phyloP scores from a whole-genome alignment of 805 yeast species.

The Peterozyma xylosa region DNA sequence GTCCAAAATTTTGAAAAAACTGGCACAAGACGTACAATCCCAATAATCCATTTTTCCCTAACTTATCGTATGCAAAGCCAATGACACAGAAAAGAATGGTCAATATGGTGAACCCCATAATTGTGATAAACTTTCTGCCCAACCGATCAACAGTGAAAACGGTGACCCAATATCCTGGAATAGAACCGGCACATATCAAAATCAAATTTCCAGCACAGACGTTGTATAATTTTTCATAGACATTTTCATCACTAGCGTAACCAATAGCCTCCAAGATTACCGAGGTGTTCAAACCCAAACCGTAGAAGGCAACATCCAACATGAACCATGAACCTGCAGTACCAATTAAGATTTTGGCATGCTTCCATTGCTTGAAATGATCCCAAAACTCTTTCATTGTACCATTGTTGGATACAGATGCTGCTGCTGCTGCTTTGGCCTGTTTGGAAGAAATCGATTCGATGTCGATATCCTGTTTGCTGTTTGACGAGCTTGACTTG shows the following conservation, averaged over 20 bases:
- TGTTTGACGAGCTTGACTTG: constrained; percentile 24
- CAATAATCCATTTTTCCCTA: constrained; percentile 37
- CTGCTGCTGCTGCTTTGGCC: constrained; percentile 24
- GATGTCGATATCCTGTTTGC: constrained; percentile 28
- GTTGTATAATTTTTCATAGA: constrained; percentile 33
- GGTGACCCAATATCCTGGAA: constrained; percentile 59
- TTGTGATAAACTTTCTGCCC: constrained; percentile 54
- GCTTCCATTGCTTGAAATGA: constrained; percentile 73
- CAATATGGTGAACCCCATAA: constrained; percentile 48
- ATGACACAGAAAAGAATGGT: constrained; percentile 47
- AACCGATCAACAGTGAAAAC: constrained; percentile 44
- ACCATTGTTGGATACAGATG: constrained; percentile 59
- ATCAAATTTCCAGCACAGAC: constrained; percentile 48
- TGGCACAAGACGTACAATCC: constrained; percentile 53
- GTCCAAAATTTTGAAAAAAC: constrained; percentile 63
- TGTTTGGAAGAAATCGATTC: background rate
- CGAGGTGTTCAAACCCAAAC: constrained; percentile 68
- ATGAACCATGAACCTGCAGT: constrained; percentile 79
- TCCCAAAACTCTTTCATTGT: constrained; percentile 54
- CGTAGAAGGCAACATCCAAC: constrained; percentile 77
- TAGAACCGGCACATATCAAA: constrained; percentile 50
- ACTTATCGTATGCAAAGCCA: constrained; percentile 51
- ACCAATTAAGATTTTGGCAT: constrained; percentile 66
- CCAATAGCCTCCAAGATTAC: constrained; percentile 69
- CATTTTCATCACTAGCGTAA: constrained; percentile 47